Evolutionary conservation across 2,329 filamentous ascomycete genomes (phyloP).

Genomic region (Periconia digitata): DNA sequence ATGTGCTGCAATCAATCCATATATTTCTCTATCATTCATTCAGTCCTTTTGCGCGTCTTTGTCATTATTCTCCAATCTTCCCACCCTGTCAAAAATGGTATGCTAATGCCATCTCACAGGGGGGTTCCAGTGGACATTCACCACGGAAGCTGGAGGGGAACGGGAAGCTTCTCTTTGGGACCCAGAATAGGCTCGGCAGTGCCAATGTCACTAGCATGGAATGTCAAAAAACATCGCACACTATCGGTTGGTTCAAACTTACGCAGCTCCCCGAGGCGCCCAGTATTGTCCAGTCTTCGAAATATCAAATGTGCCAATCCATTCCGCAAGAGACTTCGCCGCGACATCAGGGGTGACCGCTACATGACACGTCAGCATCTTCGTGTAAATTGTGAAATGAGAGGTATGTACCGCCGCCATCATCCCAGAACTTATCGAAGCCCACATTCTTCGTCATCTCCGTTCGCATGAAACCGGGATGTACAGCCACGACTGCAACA

Average conservation of each 20-base stretch:
- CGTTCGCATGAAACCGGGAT: slow-evolving; percentile 73
- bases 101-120: not conserved
- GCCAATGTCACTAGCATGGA: slow-evolving; percentile 62
- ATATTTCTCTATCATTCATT: no score
- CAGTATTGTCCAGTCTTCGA: slow-evolving; percentile 70
- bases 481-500: slow-evolving; percentile 66
- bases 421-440: slow-evolving; percentile 74
- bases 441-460: slow-evolving; percentile 74
- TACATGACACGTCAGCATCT: not conserved
- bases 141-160: slow-evolving; percentile 69
- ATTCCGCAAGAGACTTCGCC: slow-evolving; percentile 63
- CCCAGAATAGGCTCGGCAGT: slow-evolving; percentile 67
- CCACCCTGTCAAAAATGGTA: no score
- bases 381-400: not conserved
- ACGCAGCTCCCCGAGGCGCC: slow-evolving; percentile 70
- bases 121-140: slow-evolving; percentile 36
- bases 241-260: slow-evolving; percentile 34
- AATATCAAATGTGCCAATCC: slow-evolving; percentile 64
- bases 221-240: not conserved
- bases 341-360: slow-evolving; percentile 70
- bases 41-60: no score
- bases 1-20: no score
- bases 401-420: slow-evolving; percentile 56
- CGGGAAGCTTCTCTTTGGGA: slow-evolving; percentile 56
- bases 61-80: no score